These are phyloP conservation scores for Aspergillus luchuensis DNA, from an alignment of 2,329 filamentous ascomycete genomes.

Conservation along the genomic window DNA sequence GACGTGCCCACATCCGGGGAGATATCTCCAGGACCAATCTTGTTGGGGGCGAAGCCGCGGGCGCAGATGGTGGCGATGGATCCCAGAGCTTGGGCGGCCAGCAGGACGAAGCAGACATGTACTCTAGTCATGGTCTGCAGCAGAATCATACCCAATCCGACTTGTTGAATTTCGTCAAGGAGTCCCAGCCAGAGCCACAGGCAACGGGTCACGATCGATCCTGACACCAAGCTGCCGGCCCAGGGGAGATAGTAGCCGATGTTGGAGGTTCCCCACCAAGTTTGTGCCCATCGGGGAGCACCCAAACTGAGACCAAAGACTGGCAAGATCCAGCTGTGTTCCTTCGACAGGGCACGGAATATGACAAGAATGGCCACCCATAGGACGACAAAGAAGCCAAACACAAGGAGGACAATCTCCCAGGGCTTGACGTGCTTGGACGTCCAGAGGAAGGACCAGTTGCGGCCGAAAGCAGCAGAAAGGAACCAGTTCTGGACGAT, in stretches of 20 bases:
- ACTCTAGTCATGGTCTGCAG: constrained; percentile 9
- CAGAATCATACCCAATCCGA: constrained; percentile 7
- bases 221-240: not conserved
- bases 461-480: not conserved
- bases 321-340: constrained; percentile 6
- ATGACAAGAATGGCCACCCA: not conserved
- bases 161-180: constrained; percentile 5
- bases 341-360: constrained; percentile 3
- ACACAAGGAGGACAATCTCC: not conserved
- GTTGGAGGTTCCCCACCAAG: constrained; percentile 7
- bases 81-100: constrained; percentile 1
- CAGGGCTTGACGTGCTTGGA: constrained; percentile 4
- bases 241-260: constrained; percentile 5
- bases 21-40: not conserved
- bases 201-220: not conserved
- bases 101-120: constrained; percentile 3
- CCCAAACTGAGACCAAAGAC: constrained; percentile 7
- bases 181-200: constrained; percentile 9
- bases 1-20: constrained; percentile 6
- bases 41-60: constrained; percentile 5
- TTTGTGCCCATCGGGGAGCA: constrained; percentile 3
- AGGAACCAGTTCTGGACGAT: constrained; percentile 10
- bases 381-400: constrained; percentile 1
- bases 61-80: constrained; percentile 8
- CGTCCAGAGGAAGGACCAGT: constrained; percentile 10